Evolutionary conservation across 2,329 filamentous ascomycete genomes (phyloP).

Genomic region (Fusarium globosum): DNA sequence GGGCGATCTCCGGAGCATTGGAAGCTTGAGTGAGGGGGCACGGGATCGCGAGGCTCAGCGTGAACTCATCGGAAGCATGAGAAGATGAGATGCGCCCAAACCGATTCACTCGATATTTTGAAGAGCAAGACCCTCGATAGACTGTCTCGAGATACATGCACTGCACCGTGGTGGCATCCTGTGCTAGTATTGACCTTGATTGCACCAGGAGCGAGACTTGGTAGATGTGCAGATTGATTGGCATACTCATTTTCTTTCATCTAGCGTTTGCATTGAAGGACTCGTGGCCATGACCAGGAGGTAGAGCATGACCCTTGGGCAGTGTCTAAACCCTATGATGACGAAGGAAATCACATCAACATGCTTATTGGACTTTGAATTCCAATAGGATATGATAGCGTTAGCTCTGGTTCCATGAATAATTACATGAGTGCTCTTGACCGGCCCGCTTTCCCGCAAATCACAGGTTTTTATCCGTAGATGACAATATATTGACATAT

Average conservation of each 20-base stretch:
- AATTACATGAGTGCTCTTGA: not conserved
- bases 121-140: slow-evolving; percentile 29
- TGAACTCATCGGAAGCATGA: slow-evolving; percentile 82
- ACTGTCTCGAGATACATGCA: slow-evolving; percentile 3
- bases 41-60: slow-evolving; percentile 85
- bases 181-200: not conserved
- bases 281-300: not conserved
- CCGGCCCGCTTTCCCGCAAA: slow-evolving; percentile 16
- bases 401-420: not conserved
- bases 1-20: slow-evolving; percentile 89
- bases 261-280: not conserved
- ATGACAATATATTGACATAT: not conserved
- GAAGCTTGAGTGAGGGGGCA: slow-evolving; percentile 84
- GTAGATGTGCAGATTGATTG: slow-evolving; percentile 4
- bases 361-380: not conserved
- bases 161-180: slow-evolving; percentile 2
- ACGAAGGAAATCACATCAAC: not conserved
- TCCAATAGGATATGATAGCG: not conserved
- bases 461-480: not conserved
- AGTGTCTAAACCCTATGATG: not conserved
- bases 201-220: slow-evolving; percentile 7
- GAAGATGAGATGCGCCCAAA: slow-evolving; percentile 49
- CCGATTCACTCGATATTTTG: slow-evolving; percentile 10
- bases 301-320: not conserved
- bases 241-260: not conserved